These are phyloP conservation scores for Hypoxylon sp. DNA, from an alignment of 2,329 filamentous ascomycete species.

Conservation along the genomic window DNA sequence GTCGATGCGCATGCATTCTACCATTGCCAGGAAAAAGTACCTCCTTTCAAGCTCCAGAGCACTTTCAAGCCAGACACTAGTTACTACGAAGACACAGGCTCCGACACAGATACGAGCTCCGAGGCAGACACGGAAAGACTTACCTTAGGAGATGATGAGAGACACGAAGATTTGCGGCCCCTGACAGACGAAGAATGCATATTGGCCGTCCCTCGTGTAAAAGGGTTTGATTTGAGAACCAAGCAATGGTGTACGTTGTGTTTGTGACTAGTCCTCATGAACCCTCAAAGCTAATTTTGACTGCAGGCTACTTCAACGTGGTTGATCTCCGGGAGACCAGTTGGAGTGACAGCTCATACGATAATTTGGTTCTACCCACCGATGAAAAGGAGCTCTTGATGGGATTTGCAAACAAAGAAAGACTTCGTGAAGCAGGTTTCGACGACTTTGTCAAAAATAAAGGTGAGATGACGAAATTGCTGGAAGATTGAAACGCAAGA, in stretches of 20 bases:
- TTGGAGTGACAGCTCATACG: constrained; percentile 7
- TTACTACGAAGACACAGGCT: not conserved
- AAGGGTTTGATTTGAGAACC: not conserved
- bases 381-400: constrained; percentile 7
- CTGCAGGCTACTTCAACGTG: constrained; percentile 2
- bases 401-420: not conserved
- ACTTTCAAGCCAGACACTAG: not conserved
- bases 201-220: not conserved
- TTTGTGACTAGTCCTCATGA: not conserved
- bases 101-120: not conserved
- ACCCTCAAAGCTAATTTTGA: not conserved
- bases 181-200: constrained; percentile 3
- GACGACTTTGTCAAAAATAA: constrained; percentile 18
- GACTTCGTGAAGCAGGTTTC: constrained; percentile 1
- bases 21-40: not conserved
- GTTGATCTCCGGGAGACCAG: not conserved
- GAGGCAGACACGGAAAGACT: not conserved
- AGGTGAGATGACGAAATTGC: not conserved
- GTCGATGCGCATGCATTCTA: constrained; percentile 1
- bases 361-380: not conserved
- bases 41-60: not conserved
- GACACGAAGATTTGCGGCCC: constrained; percentile 1
- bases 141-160: not conserved
- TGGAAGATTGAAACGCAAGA: not conserved
- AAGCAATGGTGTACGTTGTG: not conserved